A percentile compares a stretch with the other conserved stretches of the same genome.
These are phyloP conservation scores for Westerdykella ornata DNA, from an alignment of 2,329 filamentous ascomycete genomes.

Conservation along the genomic window DNA sequence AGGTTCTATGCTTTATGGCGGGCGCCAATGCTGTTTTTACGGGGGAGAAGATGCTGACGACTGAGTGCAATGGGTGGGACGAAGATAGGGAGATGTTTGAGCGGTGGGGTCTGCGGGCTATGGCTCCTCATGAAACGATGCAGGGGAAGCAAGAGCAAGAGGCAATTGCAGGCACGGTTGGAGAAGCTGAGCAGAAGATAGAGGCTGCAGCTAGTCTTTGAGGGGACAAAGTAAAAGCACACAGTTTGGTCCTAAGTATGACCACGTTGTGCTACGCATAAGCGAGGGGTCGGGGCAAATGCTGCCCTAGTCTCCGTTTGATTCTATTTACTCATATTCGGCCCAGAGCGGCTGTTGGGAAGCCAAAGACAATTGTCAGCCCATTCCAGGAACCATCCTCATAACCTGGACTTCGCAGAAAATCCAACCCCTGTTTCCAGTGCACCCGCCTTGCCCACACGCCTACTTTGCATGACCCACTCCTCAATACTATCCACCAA, in stretches of 20 bases:
- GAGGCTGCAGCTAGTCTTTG: conserved; percentile 3
- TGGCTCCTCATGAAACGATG: conserved; percentile 46
- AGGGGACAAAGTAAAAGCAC: not conserved
- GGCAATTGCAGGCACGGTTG: conserved; percentile 9
- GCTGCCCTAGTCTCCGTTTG: not conserved
- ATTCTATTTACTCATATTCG: no score
- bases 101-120: conserved; percentile 73
- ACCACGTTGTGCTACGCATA: no score
- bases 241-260: not conserved
- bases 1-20: conserved; percentile 81
- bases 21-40: conserved; percentile 94
- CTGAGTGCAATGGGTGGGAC: conserved; percentile 84
- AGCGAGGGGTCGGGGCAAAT: no score
- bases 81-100: conserved; percentile 80
- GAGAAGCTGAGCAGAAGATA: conserved; percentile 7
- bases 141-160: conserved; percentile 21
- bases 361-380: not conserved
- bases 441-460: not conserved
- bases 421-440: not conserved
- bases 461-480: conserved; percentile 20
- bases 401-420: conserved; percentile 1
- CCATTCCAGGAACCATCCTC: not conserved
- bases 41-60: conserved; percentile 92
- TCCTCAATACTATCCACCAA: conserved; percentile 27
- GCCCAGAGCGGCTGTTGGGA: no score